phyloP scores from a whole-genome alignment of 495 filamentous ascomycete genomes.

The Penicillium ochrochloron region DNA sequence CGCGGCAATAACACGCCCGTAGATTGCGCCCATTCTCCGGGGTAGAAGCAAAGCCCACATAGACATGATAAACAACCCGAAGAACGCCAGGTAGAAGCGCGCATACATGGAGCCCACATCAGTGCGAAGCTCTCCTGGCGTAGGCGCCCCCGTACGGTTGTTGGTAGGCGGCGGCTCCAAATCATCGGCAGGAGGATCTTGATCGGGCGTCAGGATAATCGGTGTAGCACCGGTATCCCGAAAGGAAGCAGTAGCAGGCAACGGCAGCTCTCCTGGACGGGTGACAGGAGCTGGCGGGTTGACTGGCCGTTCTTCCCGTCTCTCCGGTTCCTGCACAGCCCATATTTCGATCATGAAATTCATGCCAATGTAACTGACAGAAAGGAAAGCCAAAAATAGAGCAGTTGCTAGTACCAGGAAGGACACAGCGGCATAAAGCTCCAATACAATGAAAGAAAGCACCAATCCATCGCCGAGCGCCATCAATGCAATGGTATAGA shows the following conservation, averaged over 20 bases:
- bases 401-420: slow-evolving; percentile 70
- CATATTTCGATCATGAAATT: slow-evolving; percentile 89
- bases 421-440: slow-evolving; percentile 64
- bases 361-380: slow-evolving; percentile 75
- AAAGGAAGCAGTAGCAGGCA: slow-evolving; percentile 63
- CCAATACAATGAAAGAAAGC: slow-evolving; percentile 67
- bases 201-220: slow-evolving; percentile 83
- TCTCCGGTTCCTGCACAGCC: slow-evolving; percentile 82
- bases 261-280: slow-evolving; percentile 58
- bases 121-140: slow-evolving; percentile 45
- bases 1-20: slow-evolving; percentile 69
- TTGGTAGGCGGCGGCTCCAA: slow-evolving; percentile 32
- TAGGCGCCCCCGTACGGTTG: slow-evolving; percentile 35
- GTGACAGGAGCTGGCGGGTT: slow-evolving; percentile 31
- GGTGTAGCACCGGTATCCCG: slow-evolving; percentile 58
- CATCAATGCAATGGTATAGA: slow-evolving; percentile 84
- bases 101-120: slow-evolving; percentile 78
- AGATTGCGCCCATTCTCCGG: slow-evolving; percentile 65
- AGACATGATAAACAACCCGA: slow-evolving; percentile 72
- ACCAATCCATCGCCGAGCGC: slow-evolving; percentile 79
- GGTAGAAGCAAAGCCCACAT: slow-evolving; percentile 79
- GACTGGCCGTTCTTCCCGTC: slow-evolving; percentile 57
- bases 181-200: slow-evolving; percentile 63
- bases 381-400: slow-evolving; percentile 73
- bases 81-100: slow-evolving; percentile 75